Evolutionary conservation across 1,139 yeast genomes (phyloP).

Genomic region (Nadsonia commutata): DNA sequence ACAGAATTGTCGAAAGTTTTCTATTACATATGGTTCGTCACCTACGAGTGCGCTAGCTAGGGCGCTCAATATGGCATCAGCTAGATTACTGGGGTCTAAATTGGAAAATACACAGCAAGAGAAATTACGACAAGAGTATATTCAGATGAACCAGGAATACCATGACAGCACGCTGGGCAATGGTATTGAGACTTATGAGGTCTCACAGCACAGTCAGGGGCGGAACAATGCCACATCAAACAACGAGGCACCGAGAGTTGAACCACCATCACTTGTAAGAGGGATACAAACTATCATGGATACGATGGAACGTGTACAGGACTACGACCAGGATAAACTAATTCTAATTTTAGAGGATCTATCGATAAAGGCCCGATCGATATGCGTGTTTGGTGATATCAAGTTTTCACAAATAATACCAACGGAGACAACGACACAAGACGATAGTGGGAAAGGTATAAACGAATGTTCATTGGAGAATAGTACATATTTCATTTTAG

Average conservation of each 20-base stretch:
- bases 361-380: slow-evolving; percentile 83
- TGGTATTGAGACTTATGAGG: not conserved
- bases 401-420: slow-evolving; percentile 78
- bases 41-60: slow-evolving; percentile 82
- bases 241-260: not conserved
- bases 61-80: slow-evolving; percentile 79
- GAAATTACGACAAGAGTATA: not conserved
- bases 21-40: slow-evolving; percentile 36
- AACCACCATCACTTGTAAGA: not conserved
- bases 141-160: not conserved
- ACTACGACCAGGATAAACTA: slow-evolving; percentile 24
- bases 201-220: not conserved
- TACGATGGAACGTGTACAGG: slow-evolving; percentile 7
- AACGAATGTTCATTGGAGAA: slow-evolving; percentile 47
- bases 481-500: slow-evolving; percentile 32
- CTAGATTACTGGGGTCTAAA: slow-evolving; percentile 56
- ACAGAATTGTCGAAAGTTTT: slow-evolving; percentile 15
- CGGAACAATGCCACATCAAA: not conserved
- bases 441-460: slow-evolving; percentile 26
- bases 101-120: slow-evolving; percentile 7
- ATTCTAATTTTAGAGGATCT: slow-evolving; percentile 49
- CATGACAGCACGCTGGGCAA: not conserved
- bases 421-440: slow-evolving; percentile 55
- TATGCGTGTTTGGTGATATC: slow-evolving; percentile 79
- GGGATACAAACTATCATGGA: not conserved